Percentiles rank a stretch among this genome's conserved stretches.
Conservation (phyloP, 192 early-diverging fungal genomes). For the Lobosporangium transversale region DNA sequence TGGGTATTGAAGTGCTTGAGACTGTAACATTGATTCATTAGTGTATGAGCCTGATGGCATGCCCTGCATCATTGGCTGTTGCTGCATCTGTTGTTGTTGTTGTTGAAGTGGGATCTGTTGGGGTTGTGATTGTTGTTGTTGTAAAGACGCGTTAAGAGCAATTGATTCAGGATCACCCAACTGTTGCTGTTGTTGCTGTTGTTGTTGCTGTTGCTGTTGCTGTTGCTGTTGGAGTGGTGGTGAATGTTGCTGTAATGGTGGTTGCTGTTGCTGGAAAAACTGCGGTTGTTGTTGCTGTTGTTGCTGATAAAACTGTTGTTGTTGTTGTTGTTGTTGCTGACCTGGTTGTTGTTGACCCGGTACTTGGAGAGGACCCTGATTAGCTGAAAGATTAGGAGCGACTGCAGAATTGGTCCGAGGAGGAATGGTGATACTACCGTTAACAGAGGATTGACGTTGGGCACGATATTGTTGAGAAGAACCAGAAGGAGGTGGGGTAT, state of each 20-base stretch:
- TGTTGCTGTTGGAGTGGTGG: constrained; percentile 11
- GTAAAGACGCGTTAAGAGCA: no score
- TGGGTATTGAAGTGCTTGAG: not conserved
- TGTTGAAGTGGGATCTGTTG: constrained; percentile 8
- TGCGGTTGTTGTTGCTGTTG: constrained; percentile 9
- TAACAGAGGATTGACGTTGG: constrained; percentile 7
- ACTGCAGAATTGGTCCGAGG: constrained; percentile 9
- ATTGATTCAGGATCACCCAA: no score
- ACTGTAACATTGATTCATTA: not conserved
- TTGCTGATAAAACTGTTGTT: constrained; percentile 6
- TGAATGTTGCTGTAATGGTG: not conserved
- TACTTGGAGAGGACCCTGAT: constrained; percentile 3
- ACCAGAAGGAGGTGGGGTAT: not conserved
- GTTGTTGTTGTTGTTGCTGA: not conserved
- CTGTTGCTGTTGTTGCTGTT: not conserved
- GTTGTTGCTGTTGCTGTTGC: constrained; percentile 3
- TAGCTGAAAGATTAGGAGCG: not conserved
- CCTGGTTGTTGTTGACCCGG: constrained; percentile 7
- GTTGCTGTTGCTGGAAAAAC: constrained; percentile 16
- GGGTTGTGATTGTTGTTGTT: constrained; percentile 10
- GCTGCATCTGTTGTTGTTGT: constrained; percentile 9
- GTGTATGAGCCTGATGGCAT: not conserved
- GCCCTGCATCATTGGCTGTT: not conserved
- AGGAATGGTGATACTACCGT: constrained; percentile 20
- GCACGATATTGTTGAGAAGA: not conserved